Evolutionary conservation across 2,329 filamentous ascomycete genomes (phyloP), one percentile per base, ranked within the genome.

Genomic region (Sclerotinia minor): DNA sequence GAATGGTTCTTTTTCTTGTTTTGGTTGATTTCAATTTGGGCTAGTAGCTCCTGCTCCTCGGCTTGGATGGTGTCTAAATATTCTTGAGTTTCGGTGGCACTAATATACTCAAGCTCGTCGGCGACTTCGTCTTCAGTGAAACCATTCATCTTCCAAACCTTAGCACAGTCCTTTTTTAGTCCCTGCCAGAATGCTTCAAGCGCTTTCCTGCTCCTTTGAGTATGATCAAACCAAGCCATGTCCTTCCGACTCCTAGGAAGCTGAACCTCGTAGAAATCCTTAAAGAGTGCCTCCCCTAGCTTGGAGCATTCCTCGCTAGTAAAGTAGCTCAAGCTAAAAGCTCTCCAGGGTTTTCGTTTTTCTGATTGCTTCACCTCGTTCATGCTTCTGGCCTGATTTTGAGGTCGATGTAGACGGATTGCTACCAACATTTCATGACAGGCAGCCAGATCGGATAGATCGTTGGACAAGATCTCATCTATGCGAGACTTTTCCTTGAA

Each of bases 371-470:
- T n/a, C 2, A 61, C 35, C 32, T 68, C 65, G 7, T 59, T 49
- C 1, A 68, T 2, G 1, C 41, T n/a, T 26, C 65, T 44, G 5
- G 59, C 15, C 11, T n/a, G 50, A 13, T 35, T 59, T 15, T 44
- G 55, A 26, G 68, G 68, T 21, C 68, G 52, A 19, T 68, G 65
- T 7, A 67, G 26, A 24, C 60, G 55, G 17, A 68, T 32, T 5
- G 53, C 32, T 19, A 65, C 65, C 35, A 65, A 17, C n/a, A 69
- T 61, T 32, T 69, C 68, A 55, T 64, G 65, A 41, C 45, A 68
- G n/a, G 65, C 60, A 2, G 65, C 65, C 15, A 68, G 19, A 26
- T 69, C 65, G 13, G 68, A 69, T 2, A 69, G 29, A 11, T 55
- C 47, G 19, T 29, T 50, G 15, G 52, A 67, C 19, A 63, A 55